Percentiles rank a stretch among this genome's conserved stretches.
Conservation (phyloP, 1,284 basidiomycete genomes). For the Ceratobasidium sp. region DNA sequence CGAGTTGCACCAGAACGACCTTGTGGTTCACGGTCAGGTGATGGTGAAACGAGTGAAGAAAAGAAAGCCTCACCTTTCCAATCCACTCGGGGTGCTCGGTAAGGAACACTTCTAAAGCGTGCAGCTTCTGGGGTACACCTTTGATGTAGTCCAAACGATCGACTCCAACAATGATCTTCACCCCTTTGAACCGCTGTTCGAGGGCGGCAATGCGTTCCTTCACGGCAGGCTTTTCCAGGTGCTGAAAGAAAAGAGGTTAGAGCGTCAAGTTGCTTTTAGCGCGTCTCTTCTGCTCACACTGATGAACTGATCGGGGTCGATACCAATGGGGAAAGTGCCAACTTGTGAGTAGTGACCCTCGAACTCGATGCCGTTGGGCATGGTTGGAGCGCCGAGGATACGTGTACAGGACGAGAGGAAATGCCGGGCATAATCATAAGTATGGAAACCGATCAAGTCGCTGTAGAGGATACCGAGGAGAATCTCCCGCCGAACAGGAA, state of each 20-base stretch:
- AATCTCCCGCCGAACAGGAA: slow-evolving; percentile 97
- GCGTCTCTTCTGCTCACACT: slow-evolving; percentile 61
- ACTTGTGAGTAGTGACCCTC: slow-evolving; percentile 95
- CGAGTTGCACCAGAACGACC: slow-evolving; percentile 96
- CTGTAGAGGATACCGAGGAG: slow-evolving; percentile 94
- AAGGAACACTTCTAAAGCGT: slow-evolving; percentile 96
- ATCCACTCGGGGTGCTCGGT: slow-evolving; percentile 99
- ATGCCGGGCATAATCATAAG: slow-evolving; percentile 99
- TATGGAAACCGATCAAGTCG: slow-evolving; percentile 98
- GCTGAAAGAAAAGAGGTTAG: slow-evolving; percentile 59
- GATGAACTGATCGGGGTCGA: slow-evolving; percentile 93
- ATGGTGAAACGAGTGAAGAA: background rate
- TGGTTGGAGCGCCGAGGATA: slow-evolving; percentile 93
- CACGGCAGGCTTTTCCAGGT: slow-evolving; percentile 81
- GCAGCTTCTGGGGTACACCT: slow-evolving; percentile 97
- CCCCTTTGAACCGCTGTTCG: slow-evolving; percentile 90
- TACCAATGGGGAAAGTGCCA: slow-evolving; percentile 98
- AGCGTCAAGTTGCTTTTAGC: slow-evolving; percentile 18
- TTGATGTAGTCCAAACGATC: slow-evolving; percentile 99
- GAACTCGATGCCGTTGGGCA: slow-evolving; percentile 98
- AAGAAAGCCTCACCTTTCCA: slow-evolving; percentile 76
- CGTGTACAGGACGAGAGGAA: slow-evolving; percentile 98
- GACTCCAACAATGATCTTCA: slow-evolving; percentile 98
- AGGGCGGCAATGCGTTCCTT: slow-evolving; percentile 82
- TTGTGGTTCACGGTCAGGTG: slow-evolving; percentile 52